Evolutionary conservation across 1,139 yeast species (phyloP), one percentile per base, ranked within the genome.

Genomic region (Lodderomyces metapsilosis): DNA sequence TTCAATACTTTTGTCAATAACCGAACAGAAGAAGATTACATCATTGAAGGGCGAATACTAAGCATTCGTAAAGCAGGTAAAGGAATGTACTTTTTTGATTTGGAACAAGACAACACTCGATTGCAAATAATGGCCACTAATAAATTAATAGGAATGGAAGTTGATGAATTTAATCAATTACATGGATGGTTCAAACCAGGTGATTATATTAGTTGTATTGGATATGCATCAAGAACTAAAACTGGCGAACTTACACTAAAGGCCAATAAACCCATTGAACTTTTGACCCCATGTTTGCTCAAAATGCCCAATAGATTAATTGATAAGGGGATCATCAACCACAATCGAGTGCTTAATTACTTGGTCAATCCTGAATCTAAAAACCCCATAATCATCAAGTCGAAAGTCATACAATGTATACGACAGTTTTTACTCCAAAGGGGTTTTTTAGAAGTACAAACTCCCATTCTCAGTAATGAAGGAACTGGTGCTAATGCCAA

Each of bases 401-500:
- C 84, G 3, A 55, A 66, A 21, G 65, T 89, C 1, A 67, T 82
- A 2, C 68, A 70, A 23, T 59, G 74, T 3, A 68, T 91, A 5
- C 65, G 97, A 20, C 52, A 57, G 3, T 89, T 78, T 53, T 71
- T 91, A 27, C 66, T 71, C 16, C 51, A 58, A 0, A 62, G 68
- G n/a, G 78, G 68, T 1, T 94, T 89, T 52, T 51, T 87, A 15
- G 97, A 89, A 57, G 95, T 92, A 0, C 86, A 83, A 43, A 92
- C 98, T 0, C 98, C 98, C 0, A 78, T 88, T 1, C 61, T 92
- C 12, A 79, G 89, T 0, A 74, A 78, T 20, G 63, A 76, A 34
- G 75, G 89, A 1, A 88, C 94, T 5, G 98, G 98, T 2, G 98
- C 98, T 1, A 81, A 83, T 52, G 98, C 98, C 0, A 76, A 76